A percentile compares a stretch with the other conserved stretches of the same genome.
These are phyloP conservation scores for Micromonas commoda DNA, from an alignment of 139 green algal genomes.

Conservation along the genomic window DNA sequence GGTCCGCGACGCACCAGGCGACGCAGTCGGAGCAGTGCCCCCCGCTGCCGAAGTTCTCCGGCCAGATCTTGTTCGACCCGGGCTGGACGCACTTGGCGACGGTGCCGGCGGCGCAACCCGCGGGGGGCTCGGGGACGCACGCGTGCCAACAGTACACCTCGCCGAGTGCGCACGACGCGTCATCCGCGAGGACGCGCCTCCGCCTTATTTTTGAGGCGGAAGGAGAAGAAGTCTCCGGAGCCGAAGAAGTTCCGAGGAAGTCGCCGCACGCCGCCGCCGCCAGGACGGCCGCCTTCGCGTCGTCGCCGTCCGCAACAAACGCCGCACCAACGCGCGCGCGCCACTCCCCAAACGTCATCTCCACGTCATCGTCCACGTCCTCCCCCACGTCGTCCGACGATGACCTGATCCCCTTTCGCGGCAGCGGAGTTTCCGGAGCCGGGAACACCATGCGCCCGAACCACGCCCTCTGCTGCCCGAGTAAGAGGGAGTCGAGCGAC, in stretches of 20 bases:
- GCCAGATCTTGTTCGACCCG: background rate
- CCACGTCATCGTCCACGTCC: background rate
- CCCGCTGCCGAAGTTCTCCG: background rate
- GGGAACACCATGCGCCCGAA: slow-evolving; percentile 17
- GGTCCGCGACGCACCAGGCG: background rate
- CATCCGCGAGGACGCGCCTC: background rate
- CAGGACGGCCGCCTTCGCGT: background rate
- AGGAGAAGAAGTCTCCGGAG: background rate
- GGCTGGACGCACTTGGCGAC: background rate
- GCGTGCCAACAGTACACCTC: slow-evolving; percentile 8
- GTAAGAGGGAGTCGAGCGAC: background rate
- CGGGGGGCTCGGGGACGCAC: background rate
- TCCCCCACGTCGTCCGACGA: background rate
- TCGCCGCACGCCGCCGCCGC: background rate
- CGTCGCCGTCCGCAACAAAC: background rate
- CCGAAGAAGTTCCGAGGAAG: background rate
- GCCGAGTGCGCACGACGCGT: background rate
- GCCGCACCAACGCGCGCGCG: background rate
- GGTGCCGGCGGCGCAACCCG: background rate
- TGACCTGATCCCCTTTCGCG: too few species aligned
- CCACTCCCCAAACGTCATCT: slow-evolving; percentile 13
- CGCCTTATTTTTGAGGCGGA: background rate
- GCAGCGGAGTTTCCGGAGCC: too few species aligned
- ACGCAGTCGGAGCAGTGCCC: background rate
- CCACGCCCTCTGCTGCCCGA: background rate